Conservation (phyloP, 176 grass and related monocot species). For the Triticum dicoccoides region DNA sequence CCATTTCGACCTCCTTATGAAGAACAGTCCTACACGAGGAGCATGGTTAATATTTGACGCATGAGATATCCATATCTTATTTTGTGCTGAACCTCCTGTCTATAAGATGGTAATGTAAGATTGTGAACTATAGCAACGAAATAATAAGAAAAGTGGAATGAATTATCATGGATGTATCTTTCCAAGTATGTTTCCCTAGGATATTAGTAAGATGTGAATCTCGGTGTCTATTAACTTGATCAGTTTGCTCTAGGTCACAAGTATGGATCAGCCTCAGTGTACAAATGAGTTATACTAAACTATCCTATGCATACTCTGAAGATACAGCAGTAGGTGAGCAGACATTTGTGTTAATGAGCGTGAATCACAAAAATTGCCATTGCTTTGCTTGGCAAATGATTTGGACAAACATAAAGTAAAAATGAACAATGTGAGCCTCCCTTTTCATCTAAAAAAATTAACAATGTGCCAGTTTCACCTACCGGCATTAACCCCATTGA, state of each 20-base stretch:
- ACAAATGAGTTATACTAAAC: not conserved
- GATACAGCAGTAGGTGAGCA: not conserved
- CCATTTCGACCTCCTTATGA: slow-evolving; percentile 75
- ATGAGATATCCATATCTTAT: not conserved
- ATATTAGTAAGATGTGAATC: not conserved
- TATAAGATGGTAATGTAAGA: not conserved
- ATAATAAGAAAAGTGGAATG: not conserved
- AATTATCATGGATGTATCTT: not conserved
- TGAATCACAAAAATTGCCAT: not conserved
- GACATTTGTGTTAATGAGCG: not conserved
- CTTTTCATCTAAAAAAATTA: not conserved
- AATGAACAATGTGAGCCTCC: too few relatives aligned
- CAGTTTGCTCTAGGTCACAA: not conserved
- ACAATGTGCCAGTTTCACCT: not conserved
- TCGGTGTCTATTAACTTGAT: not conserved
- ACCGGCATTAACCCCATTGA: slow-evolving; percentile 85
- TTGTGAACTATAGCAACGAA: too few relatives aligned
- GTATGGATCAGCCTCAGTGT: not conserved
- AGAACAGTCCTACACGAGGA: slow-evolving; percentile 62
- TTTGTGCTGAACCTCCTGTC: not conserved
- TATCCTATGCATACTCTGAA: not conserved
- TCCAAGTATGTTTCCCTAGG: not conserved
- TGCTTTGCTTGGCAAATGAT: not conserved
- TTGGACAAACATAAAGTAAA: not conserved
- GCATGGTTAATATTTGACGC: not conserved